phyloP scores from a whole-genome alignment of 805 yeast genomes.

The Yarrowia sp. region DNA sequence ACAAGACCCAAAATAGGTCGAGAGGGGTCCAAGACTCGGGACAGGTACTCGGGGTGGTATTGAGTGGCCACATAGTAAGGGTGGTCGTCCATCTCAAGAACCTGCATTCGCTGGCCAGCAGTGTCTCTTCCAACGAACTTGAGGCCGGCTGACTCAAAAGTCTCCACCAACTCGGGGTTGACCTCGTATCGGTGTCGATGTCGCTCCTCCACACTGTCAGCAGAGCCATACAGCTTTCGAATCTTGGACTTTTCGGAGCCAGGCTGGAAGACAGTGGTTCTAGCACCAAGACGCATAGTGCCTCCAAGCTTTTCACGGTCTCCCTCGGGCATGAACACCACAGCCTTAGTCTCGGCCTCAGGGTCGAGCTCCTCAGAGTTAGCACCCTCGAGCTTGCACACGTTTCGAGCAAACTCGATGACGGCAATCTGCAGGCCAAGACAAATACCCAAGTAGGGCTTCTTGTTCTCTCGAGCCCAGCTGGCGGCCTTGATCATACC shows the following conservation, averaged over 20 bases:
- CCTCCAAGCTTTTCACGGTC: constrained; percentile 96
- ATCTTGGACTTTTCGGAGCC: constrained; percentile 66
- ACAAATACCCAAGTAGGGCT: constrained; percentile 96
- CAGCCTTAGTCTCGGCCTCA: constrained; percentile 65
- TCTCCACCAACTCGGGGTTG: constrained; percentile 74
- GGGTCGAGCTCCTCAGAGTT: constrained; percentile 79
- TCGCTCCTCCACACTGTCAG: constrained; percentile 74
- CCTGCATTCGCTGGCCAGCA: constrained; percentile 87
- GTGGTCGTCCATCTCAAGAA: constrained; percentile 79
- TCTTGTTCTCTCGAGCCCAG: constrained; percentile 95
- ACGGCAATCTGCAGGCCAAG: constrained; percentile 96
- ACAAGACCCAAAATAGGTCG: constrained; percentile 94
- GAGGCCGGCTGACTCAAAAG: constrained; percentile 76
- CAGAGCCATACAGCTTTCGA: constrained; percentile 74
- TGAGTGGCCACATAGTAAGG: constrained; percentile 94
- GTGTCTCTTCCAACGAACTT: constrained; percentile 93
- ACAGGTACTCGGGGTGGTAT: constrained; percentile 96
- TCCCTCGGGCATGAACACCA: constrained; percentile 98
- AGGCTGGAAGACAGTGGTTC: constrained; percentile 77
- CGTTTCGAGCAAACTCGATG: constrained; percentile 84
- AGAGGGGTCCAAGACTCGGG: constrained; percentile 95
- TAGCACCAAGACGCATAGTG: constrained; percentile 96
- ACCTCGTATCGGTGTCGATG: constrained; percentile 99
- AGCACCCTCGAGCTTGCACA: constrained; percentile 64
- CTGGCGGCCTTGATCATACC: constrained; percentile 97